Evolutionary conservation across 208 protist species (phyloP), one percentile per base, ranked within the genome.

Genomic region (Acanthamoeba royreba): DNA sequence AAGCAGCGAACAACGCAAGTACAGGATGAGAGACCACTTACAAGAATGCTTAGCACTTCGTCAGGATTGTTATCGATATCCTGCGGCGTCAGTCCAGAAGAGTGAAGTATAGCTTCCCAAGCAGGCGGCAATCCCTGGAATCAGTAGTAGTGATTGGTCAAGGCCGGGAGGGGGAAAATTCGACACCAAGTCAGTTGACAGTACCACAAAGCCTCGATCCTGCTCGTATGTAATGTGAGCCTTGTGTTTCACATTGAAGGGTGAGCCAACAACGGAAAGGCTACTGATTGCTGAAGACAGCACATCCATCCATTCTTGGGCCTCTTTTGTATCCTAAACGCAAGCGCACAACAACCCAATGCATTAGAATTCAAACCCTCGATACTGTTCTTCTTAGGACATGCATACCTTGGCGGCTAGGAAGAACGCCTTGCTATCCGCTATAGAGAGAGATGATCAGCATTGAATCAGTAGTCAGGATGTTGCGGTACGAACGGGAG

Each of bases 201-300:
- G 53, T 69, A 94, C 63, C 55, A 92, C 92, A 47, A 94, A 95
- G 53, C 93, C 93, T 38, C 61, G 88, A 43, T 92, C 94, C 47
- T 66, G 55, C 33, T 95, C 93, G n/a, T 93, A 95, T 69, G 93
- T 91, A 15, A 96, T 91, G 40, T 96, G 93, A 15, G 94, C 61
- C n/a, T 94, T 91, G 43, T 96, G 95, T 28, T 94, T 90, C 1
- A 96, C 49, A 63, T 96, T 95, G 47, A 94, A 96, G 33, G 95
- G 95, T 31, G 52, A 42, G 15, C 87, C 63, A 25, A 96, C 94
- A 1, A 92, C 38, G 19, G 58, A 53, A 9, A 92, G 58, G 55
- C 35, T 89, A 47, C 81, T 89, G 52, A 63, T 89, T 7, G 52
- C 81, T 11, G 40, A 13, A 9, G 19, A 45, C 17, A 55, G 47